A percentile compares a stretch with the other conserved stretches of the same genome.
Conservation (phyloP, 352 stramenopile genomes). For the Phytophthora cactorum region DNA sequence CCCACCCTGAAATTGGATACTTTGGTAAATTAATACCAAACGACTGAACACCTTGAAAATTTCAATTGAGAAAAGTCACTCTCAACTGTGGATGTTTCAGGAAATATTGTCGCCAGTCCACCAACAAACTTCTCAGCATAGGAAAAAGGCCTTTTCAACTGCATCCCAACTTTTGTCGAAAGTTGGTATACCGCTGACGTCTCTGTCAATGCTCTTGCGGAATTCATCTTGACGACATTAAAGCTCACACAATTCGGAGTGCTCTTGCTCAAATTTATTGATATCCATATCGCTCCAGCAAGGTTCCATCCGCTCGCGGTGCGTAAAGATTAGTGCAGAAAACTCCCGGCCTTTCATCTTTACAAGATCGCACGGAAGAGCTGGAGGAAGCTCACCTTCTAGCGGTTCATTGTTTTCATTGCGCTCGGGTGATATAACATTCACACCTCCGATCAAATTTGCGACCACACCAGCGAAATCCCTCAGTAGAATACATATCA, state of each 20-base stretch:
- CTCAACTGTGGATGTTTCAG: neutral
- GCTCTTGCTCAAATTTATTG: neutral
- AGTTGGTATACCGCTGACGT: neutral
- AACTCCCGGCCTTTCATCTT: neutral
- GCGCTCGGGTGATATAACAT: neutral
- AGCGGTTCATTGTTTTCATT: neutral
- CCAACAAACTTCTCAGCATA: neutral
- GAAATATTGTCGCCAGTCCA: neutral
- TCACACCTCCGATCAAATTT: neutral
- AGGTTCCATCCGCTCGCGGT: neutral
- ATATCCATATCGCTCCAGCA: neutral
- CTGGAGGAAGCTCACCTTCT: neutral
- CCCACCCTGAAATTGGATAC: too few species aligned
- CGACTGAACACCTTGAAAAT: neutral
- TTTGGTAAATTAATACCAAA: too few species aligned
- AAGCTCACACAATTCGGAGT: neutral
- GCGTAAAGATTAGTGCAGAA: neutral
- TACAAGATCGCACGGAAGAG: neutral
- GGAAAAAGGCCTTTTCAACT: neutral
- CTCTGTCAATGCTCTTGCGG: neutral
- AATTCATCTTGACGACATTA: neutral
- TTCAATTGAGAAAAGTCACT: neutral
- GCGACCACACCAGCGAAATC: neutral
- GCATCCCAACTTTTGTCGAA: neutral
- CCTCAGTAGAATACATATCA: neutral